Evolutionary conservation across 495 filamentous ascomycete genomes (phyloP).

Genomic region (Hypomontagnella monticulosa): DNA sequence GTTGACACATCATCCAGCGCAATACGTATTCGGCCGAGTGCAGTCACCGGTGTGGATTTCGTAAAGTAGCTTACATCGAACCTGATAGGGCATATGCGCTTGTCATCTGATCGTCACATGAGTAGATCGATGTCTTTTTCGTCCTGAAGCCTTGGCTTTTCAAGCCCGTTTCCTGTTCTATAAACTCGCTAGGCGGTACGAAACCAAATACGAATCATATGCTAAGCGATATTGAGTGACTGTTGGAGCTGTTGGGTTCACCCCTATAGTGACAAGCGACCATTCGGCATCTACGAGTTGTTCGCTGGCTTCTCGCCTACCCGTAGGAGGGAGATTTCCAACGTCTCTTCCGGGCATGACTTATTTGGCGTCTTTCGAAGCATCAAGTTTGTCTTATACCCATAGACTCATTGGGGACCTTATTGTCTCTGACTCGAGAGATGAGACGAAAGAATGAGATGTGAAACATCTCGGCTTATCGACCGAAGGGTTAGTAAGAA

Average conservation of each 20-base stretch:
- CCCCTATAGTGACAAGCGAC: not conserved
- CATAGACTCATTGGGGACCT: conserved; percentile 4
- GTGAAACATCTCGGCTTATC: conserved; percentile 28
- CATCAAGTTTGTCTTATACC: not conserved
- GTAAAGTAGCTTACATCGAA: conserved; percentile 6
- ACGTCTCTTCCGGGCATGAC: not conserved
- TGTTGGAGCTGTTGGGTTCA: not conserved
- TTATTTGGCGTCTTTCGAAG: not conserved
- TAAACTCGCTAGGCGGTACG: not conserved
- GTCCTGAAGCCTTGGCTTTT: not conserved
- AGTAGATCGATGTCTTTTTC: not conserved
- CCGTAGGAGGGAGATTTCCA: not conserved
- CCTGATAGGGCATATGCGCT: not conserved
- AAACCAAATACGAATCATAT: not conserved
- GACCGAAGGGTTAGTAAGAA: conserved; percentile 7
- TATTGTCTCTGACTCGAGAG: not conserved
- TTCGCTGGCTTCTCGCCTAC: not conserved
- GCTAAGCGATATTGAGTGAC: not conserved
- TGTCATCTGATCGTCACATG: conserved; percentile 20
- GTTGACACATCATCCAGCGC: conserved; percentile 1
- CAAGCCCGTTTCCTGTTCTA: not conserved
- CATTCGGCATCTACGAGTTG: not conserved
- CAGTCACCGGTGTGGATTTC: conserved; percentile 10
- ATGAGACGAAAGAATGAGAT: conserved; percentile 8
- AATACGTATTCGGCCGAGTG: conserved; percentile 26